Conservation (phyloP, 2,329 filamentous ascomycete species). For the Epichloe amarillans region DNA sequence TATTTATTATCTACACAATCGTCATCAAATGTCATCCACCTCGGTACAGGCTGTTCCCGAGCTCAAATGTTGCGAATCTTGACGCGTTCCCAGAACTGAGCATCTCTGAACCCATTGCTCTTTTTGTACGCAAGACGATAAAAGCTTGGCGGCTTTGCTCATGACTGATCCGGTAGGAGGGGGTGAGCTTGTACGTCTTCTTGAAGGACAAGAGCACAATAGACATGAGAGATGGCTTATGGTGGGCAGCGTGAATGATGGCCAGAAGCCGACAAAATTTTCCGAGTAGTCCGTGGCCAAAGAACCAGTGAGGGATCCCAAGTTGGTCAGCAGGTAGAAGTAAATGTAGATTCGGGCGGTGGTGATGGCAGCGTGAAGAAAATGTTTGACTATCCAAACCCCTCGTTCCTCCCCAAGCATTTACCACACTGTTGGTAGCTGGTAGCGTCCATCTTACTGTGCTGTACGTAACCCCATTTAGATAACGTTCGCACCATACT, state of each 20-base stretch:
- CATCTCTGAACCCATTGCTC: slow-evolving; percentile 33
- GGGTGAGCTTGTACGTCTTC: not conserved
- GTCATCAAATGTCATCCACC: slow-evolving; percentile 70
- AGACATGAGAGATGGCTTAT: slow-evolving; percentile 45
- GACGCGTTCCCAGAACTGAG: slow-evolving; percentile 43
- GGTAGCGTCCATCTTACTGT: not conserved
- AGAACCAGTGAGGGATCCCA: slow-evolving; percentile 51
- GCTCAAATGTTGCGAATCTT: slow-evolving; percentile 50
- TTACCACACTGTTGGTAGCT: not conserved
- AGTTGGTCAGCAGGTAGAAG: slow-evolving; percentile 62
- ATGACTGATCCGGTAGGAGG: not conserved
- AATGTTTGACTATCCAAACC: no score
- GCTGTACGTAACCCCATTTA: no score
- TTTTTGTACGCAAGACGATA: slow-evolving; percentile 41
- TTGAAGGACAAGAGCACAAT: not conserved
- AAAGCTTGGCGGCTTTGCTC: not conserved
- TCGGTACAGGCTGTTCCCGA: slow-evolving; percentile 34
- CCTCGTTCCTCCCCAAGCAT: not conserved
- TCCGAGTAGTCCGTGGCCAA: slow-evolving; percentile 59
- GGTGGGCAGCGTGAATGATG: slow-evolving; percentile 56
- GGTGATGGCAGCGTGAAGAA: slow-evolving; percentile 44
- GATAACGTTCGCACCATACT: no score
- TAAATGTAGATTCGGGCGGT: slow-evolving; percentile 51
- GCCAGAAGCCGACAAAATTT: slow-evolving; percentile 63
- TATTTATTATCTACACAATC: slow-evolving; percentile 15